phyloP scores from a whole-genome alignment of 192 early-diverging fungal species.

The Thoreauomyces humboldtii region DNA sequence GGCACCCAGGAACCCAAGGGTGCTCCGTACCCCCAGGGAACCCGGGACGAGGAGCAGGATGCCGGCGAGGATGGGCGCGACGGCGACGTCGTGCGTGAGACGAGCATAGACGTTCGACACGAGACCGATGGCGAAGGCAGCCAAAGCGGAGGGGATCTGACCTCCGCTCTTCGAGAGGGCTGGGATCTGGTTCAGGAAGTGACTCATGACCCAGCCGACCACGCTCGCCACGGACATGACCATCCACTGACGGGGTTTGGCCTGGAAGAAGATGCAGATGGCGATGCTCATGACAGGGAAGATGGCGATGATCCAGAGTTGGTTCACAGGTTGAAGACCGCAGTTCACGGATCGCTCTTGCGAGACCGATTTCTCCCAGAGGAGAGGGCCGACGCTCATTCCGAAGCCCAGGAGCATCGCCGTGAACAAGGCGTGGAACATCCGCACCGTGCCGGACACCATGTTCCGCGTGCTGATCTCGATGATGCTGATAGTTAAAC shows the following conservation, averaged over 20 bases:
- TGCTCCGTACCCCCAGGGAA: conserved; percentile 66
- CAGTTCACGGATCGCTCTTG: background rate
- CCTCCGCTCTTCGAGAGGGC: conserved; percentile 41
- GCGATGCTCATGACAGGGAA: conserved; percentile 52
- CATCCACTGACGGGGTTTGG: conserved; percentile 62
- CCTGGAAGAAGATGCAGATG: conserved; percentile 62
- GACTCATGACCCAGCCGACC: conserved; percentile 67
- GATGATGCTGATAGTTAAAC: conserved; percentile 80
- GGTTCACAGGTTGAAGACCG: background rate
- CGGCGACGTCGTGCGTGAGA: conserved; percentile 67
- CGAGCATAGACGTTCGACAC: conserved; percentile 74
- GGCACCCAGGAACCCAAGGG: conserved; percentile 56
- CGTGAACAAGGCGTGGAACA: conserved; percentile 76
- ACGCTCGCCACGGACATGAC: conserved; percentile 68
- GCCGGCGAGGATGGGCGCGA: conserved; percentile 79
- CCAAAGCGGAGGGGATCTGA: conserved; percentile 51
- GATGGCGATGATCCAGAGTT: conserved; percentile 55
- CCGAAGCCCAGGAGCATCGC: conserved; percentile 46
- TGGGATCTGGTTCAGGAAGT: conserved; percentile 56
- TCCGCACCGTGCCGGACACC: conserved; percentile 80
- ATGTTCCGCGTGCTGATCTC: conserved; percentile 86
- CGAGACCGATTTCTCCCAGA: background rate
- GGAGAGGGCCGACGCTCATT: conserved; percentile 30
- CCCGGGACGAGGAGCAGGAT: conserved; percentile 82
- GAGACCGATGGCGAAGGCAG: conserved; percentile 78